phyloP scores from a whole-genome alignment of 306 rosid genomes.

The Gastrolobium bilobum region DNA sequence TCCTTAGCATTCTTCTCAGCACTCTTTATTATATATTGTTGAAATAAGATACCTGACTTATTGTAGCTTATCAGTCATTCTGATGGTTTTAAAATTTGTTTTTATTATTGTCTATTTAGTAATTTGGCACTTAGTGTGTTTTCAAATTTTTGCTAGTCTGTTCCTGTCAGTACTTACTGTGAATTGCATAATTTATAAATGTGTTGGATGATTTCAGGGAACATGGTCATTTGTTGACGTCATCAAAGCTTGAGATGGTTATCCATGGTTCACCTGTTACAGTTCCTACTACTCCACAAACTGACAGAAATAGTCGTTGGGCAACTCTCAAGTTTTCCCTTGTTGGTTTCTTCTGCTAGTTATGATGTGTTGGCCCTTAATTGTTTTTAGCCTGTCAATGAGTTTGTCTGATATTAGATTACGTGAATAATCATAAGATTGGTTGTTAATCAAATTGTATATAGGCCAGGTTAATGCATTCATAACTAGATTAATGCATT shows the following conservation, averaged over 20 bases:
- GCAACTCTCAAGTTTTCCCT: slow-evolving; percentile 83
- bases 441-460: slow-evolving; percentile 1
- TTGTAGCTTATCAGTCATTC: slow-evolving; percentile 17
- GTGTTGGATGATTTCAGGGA: slow-evolving; percentile 66
- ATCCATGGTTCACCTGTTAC: slow-evolving; percentile 69
- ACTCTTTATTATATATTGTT: slow-evolving; percentile 38
- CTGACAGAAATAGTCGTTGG: slow-evolving; percentile 69
- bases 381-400: slow-evolving; percentile 21
- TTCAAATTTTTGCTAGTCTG: slow-evolving; percentile 19
- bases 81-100: slow-evolving; percentile 15
- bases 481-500: slow-evolving; percentile 16
- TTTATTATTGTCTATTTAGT: slow-evolving; percentile 28
- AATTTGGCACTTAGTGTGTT: slow-evolving; percentile 18
- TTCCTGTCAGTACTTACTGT: slow-evolving; percentile 36
- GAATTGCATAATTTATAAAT: slow-evolving; percentile 25
- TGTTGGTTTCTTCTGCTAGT: slow-evolving; percentile 64
- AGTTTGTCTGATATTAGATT: slow-evolving; percentile 11
- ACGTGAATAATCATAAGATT: neutral
- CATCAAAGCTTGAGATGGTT: slow-evolving; percentile 69
- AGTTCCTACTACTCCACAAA: slow-evolving; percentile 59
- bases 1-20: slow-evolving; percentile 37
- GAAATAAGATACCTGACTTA: slow-evolving; percentile 15
- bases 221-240: slow-evolving; percentile 69
- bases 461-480: neutral
- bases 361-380: slow-evolving; percentile 10